Evolutionary conservation across 768 basidiomycete genomes (phyloP), one percentile per base, ranked within the genome.

Genomic region (Agrocybe pediades): DNA sequence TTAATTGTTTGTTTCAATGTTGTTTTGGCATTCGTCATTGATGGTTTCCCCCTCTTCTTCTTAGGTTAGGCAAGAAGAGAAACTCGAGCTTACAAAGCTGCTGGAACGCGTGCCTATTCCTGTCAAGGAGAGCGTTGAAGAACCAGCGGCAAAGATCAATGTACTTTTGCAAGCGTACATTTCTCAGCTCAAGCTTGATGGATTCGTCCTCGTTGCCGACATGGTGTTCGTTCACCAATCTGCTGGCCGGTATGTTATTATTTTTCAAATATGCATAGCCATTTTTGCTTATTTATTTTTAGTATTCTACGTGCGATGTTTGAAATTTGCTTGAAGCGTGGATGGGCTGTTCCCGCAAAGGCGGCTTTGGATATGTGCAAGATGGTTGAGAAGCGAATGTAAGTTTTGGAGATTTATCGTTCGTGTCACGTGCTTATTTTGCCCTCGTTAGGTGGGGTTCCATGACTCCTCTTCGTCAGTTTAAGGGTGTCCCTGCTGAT

Each of bases 161-260:
- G 96, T 98, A 2, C 78, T 98, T 0, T 75, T 99, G 1, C 96
- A 99, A 65, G 87, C 95, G 0, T 98, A 90, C 68, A 93, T 98
- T 58, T 97, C 95, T 0, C 86, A 92, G 54, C 83, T 98, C 45
- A 98, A 95, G 70, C 81, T 99, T 2, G 92, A 96, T 58, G 94
- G 90, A 1, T 92, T 93, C 57, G 90, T 90, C 0, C 81, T 93
- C 1, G 86, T 93, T 1, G 90, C 91, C 0, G 90, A 94, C 59
- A 94, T 92, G 92, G 93, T 99, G 8, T 98, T 95, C 65, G 90
- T 99, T 2, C 92, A 95, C 54, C 97, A 99, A 64, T 97, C 95
- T 7, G 97, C 97, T 2, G 97, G 97, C 45, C 89, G 92, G 80
- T 88, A 54, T 51, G 78, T 67, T 16, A 2, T 7, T 13, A 36